Percentiles rank a stretch among this genome's conserved stretches.
Conservation (phyloP, 1,139 yeast genomes). For the Pichia sp. region DNA sequence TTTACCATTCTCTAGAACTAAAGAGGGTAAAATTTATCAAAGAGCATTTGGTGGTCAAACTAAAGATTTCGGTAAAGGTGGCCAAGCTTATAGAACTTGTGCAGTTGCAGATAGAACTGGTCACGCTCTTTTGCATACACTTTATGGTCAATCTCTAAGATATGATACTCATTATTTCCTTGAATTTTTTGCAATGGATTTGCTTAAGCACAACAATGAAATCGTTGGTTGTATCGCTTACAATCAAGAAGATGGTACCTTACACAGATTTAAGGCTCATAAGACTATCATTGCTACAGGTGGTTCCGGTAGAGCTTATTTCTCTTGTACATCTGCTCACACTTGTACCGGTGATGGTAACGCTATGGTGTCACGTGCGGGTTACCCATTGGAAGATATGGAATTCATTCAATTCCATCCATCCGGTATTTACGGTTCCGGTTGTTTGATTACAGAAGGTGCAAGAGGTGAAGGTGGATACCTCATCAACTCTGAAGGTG, state of each 20-base stretch:
- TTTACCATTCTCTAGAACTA: conserved; percentile 96
- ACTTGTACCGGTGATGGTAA: conserved; percentile 99
- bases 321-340: conserved; percentile 98
- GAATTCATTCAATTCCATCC: conserved; percentile 99
- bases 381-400: conserved; percentile 93
- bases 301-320: conserved; percentile 98
- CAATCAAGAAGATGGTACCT: conserved; percentile 98
- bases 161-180: conserved; percentile 97
- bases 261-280: conserved; percentile 96
- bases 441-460: conserved; percentile 98
- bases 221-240: conserved; percentile 97
- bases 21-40: conserved; percentile 95
- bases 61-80: conserved; percentile 93
- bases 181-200: conserved; percentile 93
- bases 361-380: conserved; percentile 98
- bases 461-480: conserved; percentile 99
- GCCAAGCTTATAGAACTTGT: conserved; percentile 98
- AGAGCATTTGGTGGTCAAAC: conserved; percentile 99
- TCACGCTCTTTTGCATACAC: conserved; percentile 91
- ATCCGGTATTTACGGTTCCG: conserved; percentile 98
- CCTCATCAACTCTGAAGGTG: conserved; percentile 94
- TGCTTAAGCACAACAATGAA: conserved; percentile 91
- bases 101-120: conserved; percentile 99
- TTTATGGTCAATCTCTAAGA: conserved; percentile 94
- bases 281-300: conserved; percentile 97